A percentile compares a stretch with the other conserved stretches of the same genome.
phyloP scores from a whole-genome alignment of 352 stramenopile genomes.

The Phytophthora quininea region DNA sequence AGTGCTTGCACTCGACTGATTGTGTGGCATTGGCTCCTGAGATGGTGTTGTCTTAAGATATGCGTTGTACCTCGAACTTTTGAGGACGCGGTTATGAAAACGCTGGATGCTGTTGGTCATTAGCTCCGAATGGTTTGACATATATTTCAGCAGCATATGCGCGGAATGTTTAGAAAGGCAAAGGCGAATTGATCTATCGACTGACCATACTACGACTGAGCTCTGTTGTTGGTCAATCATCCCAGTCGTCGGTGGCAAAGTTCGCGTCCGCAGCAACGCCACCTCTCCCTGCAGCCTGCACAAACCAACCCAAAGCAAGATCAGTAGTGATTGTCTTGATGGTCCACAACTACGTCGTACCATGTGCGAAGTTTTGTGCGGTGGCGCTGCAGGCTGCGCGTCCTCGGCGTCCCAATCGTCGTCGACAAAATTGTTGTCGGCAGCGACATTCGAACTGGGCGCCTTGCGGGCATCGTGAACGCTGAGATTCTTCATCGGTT shows the following conservation, averaged over 20 bases:
- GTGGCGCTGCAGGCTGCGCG: constrained; percentile 9
- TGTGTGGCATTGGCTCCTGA: too few relatives aligned
- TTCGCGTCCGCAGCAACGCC: constrained; percentile 68
- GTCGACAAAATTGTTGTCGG: constrained; percentile 82
- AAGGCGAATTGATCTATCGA: too few relatives aligned
- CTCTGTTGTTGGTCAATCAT: constrained; percentile 33
- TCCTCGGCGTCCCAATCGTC: constrained; percentile 80
- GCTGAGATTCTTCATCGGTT: constrained; percentile 15
- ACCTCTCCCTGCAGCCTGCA: constrained; percentile 21
- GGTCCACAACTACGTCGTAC: constrained; percentile 23
- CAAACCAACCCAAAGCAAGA: constrained; percentile 3
- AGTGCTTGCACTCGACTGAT: too few relatives aligned
- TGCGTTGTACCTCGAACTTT: too few relatives aligned
- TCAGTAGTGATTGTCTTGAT: too few relatives aligned
- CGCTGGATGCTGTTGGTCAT: too few relatives aligned
- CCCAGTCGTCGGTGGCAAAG: constrained; percentile 75
- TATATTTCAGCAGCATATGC: too few relatives aligned
- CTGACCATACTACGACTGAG: background rate
- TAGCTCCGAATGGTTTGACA: too few relatives aligned
- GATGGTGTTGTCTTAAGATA: too few relatives aligned
- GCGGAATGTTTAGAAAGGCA: too few relatives aligned
- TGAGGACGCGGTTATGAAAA: too few relatives aligned
- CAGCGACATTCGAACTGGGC: constrained; percentile 29
- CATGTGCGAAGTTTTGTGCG: constrained; percentile 34
- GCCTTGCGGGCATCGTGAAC: constrained; percentile 7